phyloP scores from a whole-genome alignment of 1,284 basidiomycete genomes.

The Cutaneotrichosporon sp. region DNA sequence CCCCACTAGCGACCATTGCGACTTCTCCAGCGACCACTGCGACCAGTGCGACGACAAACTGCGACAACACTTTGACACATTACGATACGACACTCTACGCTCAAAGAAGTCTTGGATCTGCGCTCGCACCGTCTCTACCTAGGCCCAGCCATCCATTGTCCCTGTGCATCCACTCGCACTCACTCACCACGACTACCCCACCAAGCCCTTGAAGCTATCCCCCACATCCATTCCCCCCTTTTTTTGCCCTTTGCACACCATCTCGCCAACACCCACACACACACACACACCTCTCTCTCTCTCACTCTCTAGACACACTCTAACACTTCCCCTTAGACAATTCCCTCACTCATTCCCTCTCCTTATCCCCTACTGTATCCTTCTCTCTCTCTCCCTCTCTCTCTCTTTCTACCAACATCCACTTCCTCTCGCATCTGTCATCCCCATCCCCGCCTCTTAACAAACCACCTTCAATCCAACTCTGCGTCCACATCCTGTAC shows the following conservation, averaged over 20 bases:
- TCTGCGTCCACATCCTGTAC: neutral
- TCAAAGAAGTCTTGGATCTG: no score
- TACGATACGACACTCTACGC: no score
- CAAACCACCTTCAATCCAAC: neutral
- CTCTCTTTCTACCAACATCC: neutral
- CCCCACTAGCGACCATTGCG: neutral
- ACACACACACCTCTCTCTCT: neutral
- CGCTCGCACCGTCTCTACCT: neutral
- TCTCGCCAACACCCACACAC: neutral
- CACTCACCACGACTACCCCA: neutral
- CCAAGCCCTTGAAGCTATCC: neutral
- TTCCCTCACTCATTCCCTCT: no score
- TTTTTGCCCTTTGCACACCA: neutral
- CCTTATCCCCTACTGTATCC: no score
- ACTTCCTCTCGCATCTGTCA: neutral
- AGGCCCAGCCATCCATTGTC: neutral
- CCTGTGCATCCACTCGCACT: neutral
- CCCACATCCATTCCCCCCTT: no score
- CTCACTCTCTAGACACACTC: no score
- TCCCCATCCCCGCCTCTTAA: neutral
- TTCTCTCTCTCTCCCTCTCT: no score
- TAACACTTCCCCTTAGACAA: no score
- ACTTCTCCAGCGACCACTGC: neutral
- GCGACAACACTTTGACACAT: no score
- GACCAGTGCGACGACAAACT: neutral